These are phyloP conservation scores for Ammopiptanthus mongolicus DNA, from an alignment of 306 rosid species.

Conservation along the genomic window DNA sequence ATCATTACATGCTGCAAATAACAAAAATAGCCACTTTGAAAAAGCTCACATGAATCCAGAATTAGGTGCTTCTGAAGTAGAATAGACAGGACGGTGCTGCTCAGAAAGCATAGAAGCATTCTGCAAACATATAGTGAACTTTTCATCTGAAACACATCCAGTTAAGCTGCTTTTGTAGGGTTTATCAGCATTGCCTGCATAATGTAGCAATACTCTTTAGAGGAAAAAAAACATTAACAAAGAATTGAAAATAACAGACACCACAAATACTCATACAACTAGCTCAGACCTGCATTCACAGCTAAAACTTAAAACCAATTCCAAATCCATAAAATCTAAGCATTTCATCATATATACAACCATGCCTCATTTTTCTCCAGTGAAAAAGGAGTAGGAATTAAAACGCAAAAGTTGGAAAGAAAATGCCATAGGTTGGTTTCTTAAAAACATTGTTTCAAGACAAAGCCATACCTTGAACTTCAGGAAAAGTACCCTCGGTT, in stretches of 20 bases:
- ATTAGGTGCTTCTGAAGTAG: constrained; percentile 29
- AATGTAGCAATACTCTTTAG: constrained; percentile 10
- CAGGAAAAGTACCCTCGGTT: constrained; percentile 30
- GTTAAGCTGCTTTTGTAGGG: constrained; percentile 25
- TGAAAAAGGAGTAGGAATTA: neutral
- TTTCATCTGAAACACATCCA: constrained; percentile 36
- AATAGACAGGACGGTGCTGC: constrained; percentile 29
- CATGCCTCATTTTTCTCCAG: neutral
- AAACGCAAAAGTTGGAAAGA: neutral
- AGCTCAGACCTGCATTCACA: neutral
- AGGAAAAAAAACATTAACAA: neutral
- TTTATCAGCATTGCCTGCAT: constrained; percentile 48
- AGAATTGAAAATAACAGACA: neutral
- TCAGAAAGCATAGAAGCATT: constrained; percentile 35
- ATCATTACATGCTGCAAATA: constrained; percentile 4
- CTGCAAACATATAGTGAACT: constrained; percentile 25
- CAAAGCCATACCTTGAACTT: constrained; percentile 45
- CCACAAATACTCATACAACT: neutral
- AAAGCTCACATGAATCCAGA: constrained; percentile 46
- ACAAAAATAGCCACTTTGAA: constrained; percentile 16
- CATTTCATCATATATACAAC: neutral
- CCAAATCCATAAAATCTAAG: neutral
- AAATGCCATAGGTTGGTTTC: neutral
- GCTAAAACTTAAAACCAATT: neutral
- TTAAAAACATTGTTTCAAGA: neutral